Evolutionary conservation across 73 alveolate species (phyloP), one percentile per base, ranked within the genome.

Genomic region (Paramecium primaurelia): DNA sequence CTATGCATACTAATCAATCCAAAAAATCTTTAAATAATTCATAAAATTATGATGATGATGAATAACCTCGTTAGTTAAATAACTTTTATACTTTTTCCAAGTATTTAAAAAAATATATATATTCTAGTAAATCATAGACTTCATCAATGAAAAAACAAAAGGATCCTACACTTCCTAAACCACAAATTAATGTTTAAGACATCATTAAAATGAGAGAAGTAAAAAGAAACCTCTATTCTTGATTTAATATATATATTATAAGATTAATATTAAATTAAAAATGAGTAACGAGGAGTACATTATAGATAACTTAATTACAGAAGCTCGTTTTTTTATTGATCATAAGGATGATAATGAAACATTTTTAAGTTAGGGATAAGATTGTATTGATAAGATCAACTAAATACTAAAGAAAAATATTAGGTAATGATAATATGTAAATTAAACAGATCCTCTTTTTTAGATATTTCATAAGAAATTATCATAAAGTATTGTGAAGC

Each of bases 141-240:
- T 42, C 77, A 0, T 32, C 64, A 0, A 44, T 42, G 71, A 80
- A 80, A 36, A 80, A 80, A 49, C 8, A 49, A 26, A 80, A 80
- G 26, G 91, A 80, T 80, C 91, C 91, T 14, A 45, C 71, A 11
- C 75, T 80, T 26, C 91, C 91, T 11, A 80, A 47, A 26, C 91
- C 91, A 12, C 30, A 80, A 47, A 80, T 80, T 6, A 80, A 80
- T 42, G 77, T 47, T 10, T 80, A 40, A 47, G 91, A 80, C 1
- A 80, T 80, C 1, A 42, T 80, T 6, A 80, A 80, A 80, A 75
- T 75, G 88, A 75, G 88, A 37, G 88, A 75, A 42, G 60, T 75
- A 14, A 75, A 75, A 75, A 30, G 68, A 16, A 75, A 75, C 47
- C 59, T 75, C 28, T 75, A 75, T 75, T 38, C 88, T 64, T 64